Percentiles rank a stretch among this genome's conserved stretches.
phyloP scores from a whole-genome alignment of 2,329 filamentous ascomycete species.

The Cryoendolithus antarcticus region DNA sequence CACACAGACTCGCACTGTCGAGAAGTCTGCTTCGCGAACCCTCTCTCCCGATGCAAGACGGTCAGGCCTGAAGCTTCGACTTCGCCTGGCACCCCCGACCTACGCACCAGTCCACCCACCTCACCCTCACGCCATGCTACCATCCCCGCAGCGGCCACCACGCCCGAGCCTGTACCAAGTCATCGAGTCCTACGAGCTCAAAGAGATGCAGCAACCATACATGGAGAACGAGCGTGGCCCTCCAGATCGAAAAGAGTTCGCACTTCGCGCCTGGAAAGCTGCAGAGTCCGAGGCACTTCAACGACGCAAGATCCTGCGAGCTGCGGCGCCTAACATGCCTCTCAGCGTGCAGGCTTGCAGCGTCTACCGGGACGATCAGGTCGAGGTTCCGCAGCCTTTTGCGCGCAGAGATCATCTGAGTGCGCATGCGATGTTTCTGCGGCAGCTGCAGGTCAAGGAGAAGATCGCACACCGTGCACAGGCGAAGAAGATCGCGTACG shows the following conservation, averaged over 20 bases:
- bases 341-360: constrained; percentile 53
- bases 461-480: constrained; percentile 62
- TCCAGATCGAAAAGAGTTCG: constrained; percentile 15
- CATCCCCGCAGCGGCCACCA: constrained; percentile 16
- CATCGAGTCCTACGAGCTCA: constrained; percentile 20
- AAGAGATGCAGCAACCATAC: constrained; percentile 23
- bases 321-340: constrained; percentile 61
- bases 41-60: constrained; percentile 12
- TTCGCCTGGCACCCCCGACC: constrained; percentile 9
- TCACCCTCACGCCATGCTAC: constrained; percentile 20
- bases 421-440: constrained; percentile 67
- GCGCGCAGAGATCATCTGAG: constrained; percentile 78
- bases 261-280: constrained; percentile 11
- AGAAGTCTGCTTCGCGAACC: constrained; percentile 8
- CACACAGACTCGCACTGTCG: constrained; percentile 10
- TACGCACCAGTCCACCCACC: constrained; percentile 12
- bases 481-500: constrained; percentile 69
- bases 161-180: constrained; percentile 19
- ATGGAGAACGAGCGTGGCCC: constrained; percentile 20
- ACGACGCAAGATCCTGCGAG: constrained; percentile 49
- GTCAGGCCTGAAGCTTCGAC: constrained; percentile 18
- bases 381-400: constrained; percentile 68
- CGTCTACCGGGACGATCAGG: constrained; percentile 41
- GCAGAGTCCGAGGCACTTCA: constrained; percentile 18
- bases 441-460: constrained; percentile 67